Percentiles rank a stretch among this genome's conserved stretches.
Conservation (phyloP, 2,329 filamentous ascomycete species). For the Pseudogymnoascus sp. region DNA sequence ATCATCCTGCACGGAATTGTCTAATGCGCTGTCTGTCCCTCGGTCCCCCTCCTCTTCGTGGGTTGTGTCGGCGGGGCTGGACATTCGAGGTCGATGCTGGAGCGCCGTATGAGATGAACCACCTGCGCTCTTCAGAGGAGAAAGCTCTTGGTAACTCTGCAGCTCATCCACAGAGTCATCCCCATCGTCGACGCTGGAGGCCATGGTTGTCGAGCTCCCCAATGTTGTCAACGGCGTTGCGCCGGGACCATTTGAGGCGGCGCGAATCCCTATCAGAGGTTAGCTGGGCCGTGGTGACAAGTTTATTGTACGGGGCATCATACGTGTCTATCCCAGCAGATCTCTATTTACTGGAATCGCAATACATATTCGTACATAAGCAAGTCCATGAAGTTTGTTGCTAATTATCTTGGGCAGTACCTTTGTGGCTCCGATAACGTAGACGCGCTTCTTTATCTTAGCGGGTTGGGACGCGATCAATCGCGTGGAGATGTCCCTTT, state of each 20-base stretch:
- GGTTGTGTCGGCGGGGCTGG: background rate
- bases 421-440: constrained; percentile 8
- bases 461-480: constrained; percentile 2
- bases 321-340: background rate
- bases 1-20: background rate
- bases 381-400: background rate
- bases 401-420: background rate
- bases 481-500: background rate
- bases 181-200: background rate
- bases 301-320: background rate
- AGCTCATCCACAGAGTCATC: constrained; percentile 7
- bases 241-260: background rate
- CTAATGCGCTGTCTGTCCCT: background rate
- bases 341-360: background rate
- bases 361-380: background rate
- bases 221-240: background rate
- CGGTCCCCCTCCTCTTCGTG: background rate
- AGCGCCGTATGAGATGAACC: background rate
- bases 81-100: background rate
- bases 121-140: background rate
- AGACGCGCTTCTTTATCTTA: constrained; percentile 10
- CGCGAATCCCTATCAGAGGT: background rate
- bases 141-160: background rate
- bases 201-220: background rate
- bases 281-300: background rate